Evolutionary conservation across 176 grass and related monocot genomes (phyloP).

Genomic region (Elymus sibiricus): DNA sequence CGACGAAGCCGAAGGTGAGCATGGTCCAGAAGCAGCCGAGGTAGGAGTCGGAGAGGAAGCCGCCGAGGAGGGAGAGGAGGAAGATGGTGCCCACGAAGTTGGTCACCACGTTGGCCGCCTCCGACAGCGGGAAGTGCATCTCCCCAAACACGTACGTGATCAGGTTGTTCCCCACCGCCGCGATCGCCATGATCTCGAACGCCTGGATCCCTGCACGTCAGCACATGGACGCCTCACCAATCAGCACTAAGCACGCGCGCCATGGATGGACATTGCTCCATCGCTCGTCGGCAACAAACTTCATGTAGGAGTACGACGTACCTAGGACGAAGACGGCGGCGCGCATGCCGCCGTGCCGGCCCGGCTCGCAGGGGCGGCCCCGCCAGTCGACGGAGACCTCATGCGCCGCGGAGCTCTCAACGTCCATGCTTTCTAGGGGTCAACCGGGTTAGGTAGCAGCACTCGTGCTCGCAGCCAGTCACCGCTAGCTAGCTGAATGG

Average conservation of each 20-base stretch:
- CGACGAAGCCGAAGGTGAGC: slow-evolving; percentile 93
- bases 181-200: slow-evolving; percentile 97
- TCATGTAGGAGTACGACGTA: neutral
- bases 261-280: neutral
- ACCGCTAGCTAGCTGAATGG: neutral
- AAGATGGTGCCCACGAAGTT: slow-evolving; percentile 97
- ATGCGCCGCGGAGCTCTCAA: slow-evolving; percentile 43
- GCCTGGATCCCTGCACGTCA: slow-evolving; percentile 67
- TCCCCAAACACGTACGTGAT: slow-evolving; percentile 99
- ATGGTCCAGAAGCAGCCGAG: slow-evolving; percentile 98
- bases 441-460: slow-evolving; percentile 14
- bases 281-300: neutral
- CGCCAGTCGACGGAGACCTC: slow-evolving; percentile 69
- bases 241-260: neutral
- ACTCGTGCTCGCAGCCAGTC: neutral
- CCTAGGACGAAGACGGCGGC: slow-evolving; percentile 93
- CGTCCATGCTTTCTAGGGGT: slow-evolving; percentile 36
- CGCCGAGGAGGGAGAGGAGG: slow-evolving; percentile 79
- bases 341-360: slow-evolving; percentile 79
- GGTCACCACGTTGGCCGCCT: slow-evolving; percentile 89
- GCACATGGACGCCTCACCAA: neutral
- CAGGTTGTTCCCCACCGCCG: slow-evolving; percentile 96
- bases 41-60: slow-evolving; percentile 94
- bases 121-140: slow-evolving; percentile 86
- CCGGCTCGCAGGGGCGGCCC: slow-evolving; percentile 59